Base-by-base conservation (phyloP, 2,329 filamentous ascomycete genomes). In the Cercospora citrullina region DNA sequence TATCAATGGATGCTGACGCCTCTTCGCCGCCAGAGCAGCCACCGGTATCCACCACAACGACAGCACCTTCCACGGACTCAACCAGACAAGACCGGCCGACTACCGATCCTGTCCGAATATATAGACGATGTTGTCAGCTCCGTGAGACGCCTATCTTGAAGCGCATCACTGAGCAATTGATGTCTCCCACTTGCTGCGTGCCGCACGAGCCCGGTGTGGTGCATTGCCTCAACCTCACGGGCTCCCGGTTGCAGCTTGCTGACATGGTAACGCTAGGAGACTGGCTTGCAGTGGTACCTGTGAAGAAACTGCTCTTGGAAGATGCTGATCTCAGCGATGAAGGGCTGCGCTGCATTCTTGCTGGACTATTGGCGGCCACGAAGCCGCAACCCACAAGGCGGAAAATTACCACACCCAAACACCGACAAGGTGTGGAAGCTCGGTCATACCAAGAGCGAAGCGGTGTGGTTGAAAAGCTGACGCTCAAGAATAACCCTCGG, bases 91-190 rank as follows among this genome's bases (percentile, higher is more conserved):
- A 87, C 69, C 84, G 87, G 61, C 94, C 94, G 0, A 97, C 94
- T 0, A 96, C 91, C 1, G 95, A 97, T 76, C 94, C 95, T 2
- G 88, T 94, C 14, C 87, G 94, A 67, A 96, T 99, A 75, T 99
- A 99, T 79, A 87, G 94, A 72, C 87, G 95, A 76, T 98, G 95
- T 78, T 98, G 95, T 77, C 94, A 98, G 77, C 83, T 99, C 31
- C 88, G 95, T 67, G 95, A 98, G 80, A 96, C 93, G 0, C 92
- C 93, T 0, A 94, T 97, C 63, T 83, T 98, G 21, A 96, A 96
- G 79, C 92, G 92, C 75, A 91, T 99, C 58, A 94, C 92, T 0
- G 92, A 96, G 75, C 93, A 97, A 78, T 89, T 99, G 4, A 88
- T 87, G 42, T 87, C 90, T 42, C 85, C 89, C 1, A 85, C 87